Percentiles rank a stretch among this genome's conserved stretches.
phyloP scores from a whole-genome alignment of 257 asterid species.

The Echites panduratus region DNA sequence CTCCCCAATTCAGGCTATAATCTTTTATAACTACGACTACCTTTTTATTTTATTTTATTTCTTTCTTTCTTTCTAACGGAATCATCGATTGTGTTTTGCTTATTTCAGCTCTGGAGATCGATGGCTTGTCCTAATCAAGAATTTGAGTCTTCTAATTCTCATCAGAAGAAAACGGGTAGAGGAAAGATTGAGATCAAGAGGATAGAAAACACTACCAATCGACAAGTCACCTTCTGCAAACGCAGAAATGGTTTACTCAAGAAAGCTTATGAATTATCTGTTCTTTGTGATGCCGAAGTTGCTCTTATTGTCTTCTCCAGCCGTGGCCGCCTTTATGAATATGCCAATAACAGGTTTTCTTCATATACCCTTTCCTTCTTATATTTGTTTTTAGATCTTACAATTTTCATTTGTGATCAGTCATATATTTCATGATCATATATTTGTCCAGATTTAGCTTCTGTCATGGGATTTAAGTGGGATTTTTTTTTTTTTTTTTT shows the following conservation, averaged over 20 bases:
- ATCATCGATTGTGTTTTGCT: constrained; percentile 33
- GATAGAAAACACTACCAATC: constrained; percentile 79
- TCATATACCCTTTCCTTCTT: too few species aligned
- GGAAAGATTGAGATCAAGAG: constrained; percentile 86
- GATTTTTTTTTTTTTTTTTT: too few species aligned
- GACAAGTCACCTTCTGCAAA: constrained; percentile 88
- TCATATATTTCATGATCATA: too few species aligned
- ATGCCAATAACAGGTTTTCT: constrained; percentile 92
- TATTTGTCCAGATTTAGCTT: constrained; percentile 17
- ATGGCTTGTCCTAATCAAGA: constrained; percentile 65
- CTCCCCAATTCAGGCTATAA: constrained; percentile 23
- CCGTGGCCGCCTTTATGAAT: constrained; percentile 85
- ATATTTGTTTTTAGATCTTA: too few species aligned
- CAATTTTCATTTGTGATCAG: neutral
- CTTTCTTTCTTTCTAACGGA: constrained; percentile 20
- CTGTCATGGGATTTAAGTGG: constrained; percentile 18
- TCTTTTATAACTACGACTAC: too few species aligned
- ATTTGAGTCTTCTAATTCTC: constrained; percentile 45
- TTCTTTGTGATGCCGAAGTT: constrained; percentile 85
- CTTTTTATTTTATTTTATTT: too few species aligned
- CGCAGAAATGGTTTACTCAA: constrained; percentile 78
- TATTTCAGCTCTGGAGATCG: constrained; percentile 42
- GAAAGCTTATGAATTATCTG: constrained; percentile 87
- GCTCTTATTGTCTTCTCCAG: constrained; percentile 83
- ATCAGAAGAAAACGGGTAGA: constrained; percentile 56